These are phyloP conservation scores for Irpex sp. DNA, from an alignment of 1,284 basidiomycete species.

Conservation along the genomic window DNA sequence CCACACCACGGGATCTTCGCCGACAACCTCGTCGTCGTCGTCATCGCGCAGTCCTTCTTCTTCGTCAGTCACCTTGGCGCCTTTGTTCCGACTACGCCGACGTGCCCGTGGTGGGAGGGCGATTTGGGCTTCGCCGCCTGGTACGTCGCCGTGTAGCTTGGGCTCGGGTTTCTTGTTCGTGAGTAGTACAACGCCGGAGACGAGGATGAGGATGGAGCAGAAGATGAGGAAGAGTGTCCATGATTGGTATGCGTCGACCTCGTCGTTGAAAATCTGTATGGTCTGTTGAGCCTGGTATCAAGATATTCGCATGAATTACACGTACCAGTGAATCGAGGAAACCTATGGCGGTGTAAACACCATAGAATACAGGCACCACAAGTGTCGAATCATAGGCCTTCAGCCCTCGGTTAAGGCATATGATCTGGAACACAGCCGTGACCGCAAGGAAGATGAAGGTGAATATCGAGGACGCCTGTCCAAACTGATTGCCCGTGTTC, in stretches of 20 bases:
- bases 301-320: conserved; percentile 9
- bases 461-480: conserved; percentile 74
- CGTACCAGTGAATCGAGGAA: not conserved
- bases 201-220: conserved; percentile 76
- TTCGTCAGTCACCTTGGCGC: conserved; percentile 24
- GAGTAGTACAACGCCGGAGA: conserved; percentile 80
- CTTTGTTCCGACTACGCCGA: conserved; percentile 13
- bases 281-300: conserved; percentile 4
- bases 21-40: conserved; percentile 32
- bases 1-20: conserved; percentile 45
- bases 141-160: not conserved
- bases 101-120: conserved; percentile 4
- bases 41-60: conserved; percentile 29
- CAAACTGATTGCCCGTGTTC: conserved; percentile 82
- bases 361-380: conserved; percentile 71
- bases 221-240: conserved; percentile 88
- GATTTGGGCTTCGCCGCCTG: conserved; percentile 11
- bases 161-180: conserved; percentile 80
- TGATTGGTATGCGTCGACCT: conserved; percentile 74
- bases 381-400: conserved; percentile 75
- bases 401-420: conserved; percentile 83
- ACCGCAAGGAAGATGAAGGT: conserved; percentile 75
- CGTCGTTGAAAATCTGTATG: conserved; percentile 66
- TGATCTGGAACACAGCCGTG: conserved; percentile 85
- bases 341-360: conserved; percentile 61